These are phyloP conservation scores for Lactarius akahatsu DNA, from an alignment of 768 basidiomycete genomes.

Conservation along the genomic window DNA sequence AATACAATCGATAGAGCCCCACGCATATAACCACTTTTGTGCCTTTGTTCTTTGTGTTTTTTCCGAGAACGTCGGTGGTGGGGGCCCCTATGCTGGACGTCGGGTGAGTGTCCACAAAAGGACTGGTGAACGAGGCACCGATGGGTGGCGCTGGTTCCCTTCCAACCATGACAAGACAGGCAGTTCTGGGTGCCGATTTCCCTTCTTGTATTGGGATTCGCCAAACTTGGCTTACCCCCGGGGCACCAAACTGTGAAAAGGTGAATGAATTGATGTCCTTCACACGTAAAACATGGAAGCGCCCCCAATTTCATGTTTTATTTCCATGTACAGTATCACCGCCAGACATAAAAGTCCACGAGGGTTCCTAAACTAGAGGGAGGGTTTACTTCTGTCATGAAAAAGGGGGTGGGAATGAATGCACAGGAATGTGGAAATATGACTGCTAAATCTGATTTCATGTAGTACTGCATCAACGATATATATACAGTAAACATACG, in stretches of 20 bases:
- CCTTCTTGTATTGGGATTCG: background rate
- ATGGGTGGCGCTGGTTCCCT: slow-evolving; percentile 15
- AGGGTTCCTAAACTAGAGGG: background rate
- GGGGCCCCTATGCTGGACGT: background rate
- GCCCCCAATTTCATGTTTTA: background rate
- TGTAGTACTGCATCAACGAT: background rate
- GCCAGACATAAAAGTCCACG: background rate
- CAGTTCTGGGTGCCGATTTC: background rate
- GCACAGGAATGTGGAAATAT: background rate
- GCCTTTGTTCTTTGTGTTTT: background rate
- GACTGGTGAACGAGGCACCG: background rate
- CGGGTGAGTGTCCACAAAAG: slow-evolving; percentile 5
- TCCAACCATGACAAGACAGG: slow-evolving; percentile 4
- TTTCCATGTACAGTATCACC: slow-evolving; percentile 2
- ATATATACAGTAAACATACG: too few species aligned
- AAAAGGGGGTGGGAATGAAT: slow-evolving; percentile 8
- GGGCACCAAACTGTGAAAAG: slow-evolving; percentile 1
- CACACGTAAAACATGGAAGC: slow-evolving; percentile 19
- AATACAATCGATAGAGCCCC: background rate
- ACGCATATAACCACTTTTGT: background rate
- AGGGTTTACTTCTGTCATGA: slow-evolving; percentile 1
- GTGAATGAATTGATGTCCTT: background rate
- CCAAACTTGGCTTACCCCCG: slow-evolving; percentile 8
- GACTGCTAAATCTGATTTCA: slow-evolving; percentile 14
- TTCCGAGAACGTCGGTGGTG: slow-evolving; percentile 11